Base-by-base conservation (phyloP, 2,329 filamentous ascomycete species). In the Pseudogymnoascus sp. region DNA sequence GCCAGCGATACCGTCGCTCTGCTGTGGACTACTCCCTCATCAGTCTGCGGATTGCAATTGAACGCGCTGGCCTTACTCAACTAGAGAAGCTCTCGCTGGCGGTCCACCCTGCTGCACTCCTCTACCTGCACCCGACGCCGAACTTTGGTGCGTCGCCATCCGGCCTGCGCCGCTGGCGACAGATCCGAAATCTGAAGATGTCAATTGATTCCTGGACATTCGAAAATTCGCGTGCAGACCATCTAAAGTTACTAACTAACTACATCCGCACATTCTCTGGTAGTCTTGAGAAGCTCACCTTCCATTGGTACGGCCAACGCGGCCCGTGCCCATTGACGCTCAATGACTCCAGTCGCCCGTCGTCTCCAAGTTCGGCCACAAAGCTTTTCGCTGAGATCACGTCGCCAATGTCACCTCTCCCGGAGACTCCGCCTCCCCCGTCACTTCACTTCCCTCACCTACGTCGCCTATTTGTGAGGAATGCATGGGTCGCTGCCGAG, bases 21-120 rank as follows among this genome's bases (percentile, higher is more conserved):
- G 86, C 88, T 59, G 90, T 96, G 65, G 92, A 96, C 79, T 96
- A 95, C 72, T 91, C 91, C 3, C 85, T 96, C 65, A 91, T 96
- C 72, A 95, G 90, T 67, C 77, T 96, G 63, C 88, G 91, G 67
- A 91, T 96, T 67, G 88, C 92, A 11, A 77, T 96, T 31, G 92
- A 96, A 77, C 83, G 88, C 62, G 84, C 87, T 9, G 84, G 86
- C 1, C 77, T 95, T 59, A 79, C 78, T 60, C 82, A 80, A 64
- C 82, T 96, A 13, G 79, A 81, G 66, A 88, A 87, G 65, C 80
- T 96, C 2, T 89, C 89, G 0, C 81, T 96, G 1, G 84, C 85
- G 1, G 83, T 96, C 9, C 91, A 96, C 69, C 86, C 90, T 0
- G 83, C 85, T 1, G 89, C 88, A 7, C 84, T 96, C 61, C 82